These are phyloP conservation scores for Carex cristatella DNA, from an alignment of 176 grass and related monocot genomes.

Conservation along the genomic window DNA sequence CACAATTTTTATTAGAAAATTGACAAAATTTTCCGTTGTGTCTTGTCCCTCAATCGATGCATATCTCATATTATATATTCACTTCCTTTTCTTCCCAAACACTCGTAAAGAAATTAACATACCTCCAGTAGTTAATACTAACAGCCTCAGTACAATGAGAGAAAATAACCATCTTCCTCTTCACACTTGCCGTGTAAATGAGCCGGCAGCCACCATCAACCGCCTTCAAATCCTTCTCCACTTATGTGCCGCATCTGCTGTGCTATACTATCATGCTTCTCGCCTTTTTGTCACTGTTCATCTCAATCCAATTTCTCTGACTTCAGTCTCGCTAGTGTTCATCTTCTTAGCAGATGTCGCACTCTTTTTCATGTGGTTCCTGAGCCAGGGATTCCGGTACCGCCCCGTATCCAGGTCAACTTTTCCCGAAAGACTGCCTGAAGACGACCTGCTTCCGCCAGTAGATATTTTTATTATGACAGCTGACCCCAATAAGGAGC, in stretches of 20 bases:
- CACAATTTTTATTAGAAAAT: not conserved
- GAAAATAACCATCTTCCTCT: slow-evolving; percentile 10
- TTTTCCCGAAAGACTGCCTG: slow-evolving; percentile 31
- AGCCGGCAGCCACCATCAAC: slow-evolving; percentile 28
- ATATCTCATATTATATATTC: not conserved
- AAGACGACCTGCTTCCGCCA: slow-evolving; percentile 8
- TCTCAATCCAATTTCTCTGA: not conserved
- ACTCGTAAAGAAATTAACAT: not conserved
- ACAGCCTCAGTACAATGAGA: not conserved
- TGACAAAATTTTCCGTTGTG: not conserved
- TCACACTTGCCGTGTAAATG: slow-evolving; percentile 19
- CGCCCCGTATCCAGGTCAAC: slow-evolving; percentile 34
- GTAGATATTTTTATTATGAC: slow-evolving; percentile 51
- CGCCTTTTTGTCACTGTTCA: not conserved
- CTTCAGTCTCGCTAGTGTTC: not conserved
- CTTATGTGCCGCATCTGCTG: not conserved
- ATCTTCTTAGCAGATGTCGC: slow-evolving; percentile 27
- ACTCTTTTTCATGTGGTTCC: slow-evolving; percentile 43
- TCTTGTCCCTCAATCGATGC: not conserved
- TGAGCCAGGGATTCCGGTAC: slow-evolving; percentile 35
- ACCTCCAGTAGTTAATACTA: not conserved
- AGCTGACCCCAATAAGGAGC: slow-evolving; percentile 52
- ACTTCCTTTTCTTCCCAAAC: not conserved
- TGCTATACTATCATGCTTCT: slow-evolving; percentile 28
- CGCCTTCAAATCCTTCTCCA: slow-evolving; percentile 32